Base-by-base conservation (phyloP, 2,329 filamentous ascomycete genomes). In the Elsinoe fawcettii region DNA sequence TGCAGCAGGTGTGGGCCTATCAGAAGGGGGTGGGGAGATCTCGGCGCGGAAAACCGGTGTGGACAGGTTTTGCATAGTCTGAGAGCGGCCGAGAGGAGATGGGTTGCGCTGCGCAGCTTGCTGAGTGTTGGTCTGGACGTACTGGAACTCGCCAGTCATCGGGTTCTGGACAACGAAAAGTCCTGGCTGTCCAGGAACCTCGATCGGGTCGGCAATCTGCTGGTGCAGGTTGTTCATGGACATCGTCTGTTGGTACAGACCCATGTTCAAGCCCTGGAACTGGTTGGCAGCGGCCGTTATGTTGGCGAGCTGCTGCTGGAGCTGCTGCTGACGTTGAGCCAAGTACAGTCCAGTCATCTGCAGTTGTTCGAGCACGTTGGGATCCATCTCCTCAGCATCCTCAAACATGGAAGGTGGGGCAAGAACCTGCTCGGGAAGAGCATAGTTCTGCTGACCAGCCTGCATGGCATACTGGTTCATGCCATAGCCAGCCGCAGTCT, bases 281-380 rank as follows among this genome's bases (percentile, higher is more conserved):
- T 63, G 66, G 73, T 90, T 87, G 60, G 89, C 87, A 36, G 88
- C 87, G 55, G 85, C 84, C 66, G 92, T 93, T 22, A 96, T 84
- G 63, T 77, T 88, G 64, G 90, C 82, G 63, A 97, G 80, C 74
- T 97, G 90, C 74, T 96, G 91, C 74, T 97, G 91, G 55, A 97
- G 83, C 62, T 88, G 87, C 75, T 96, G 90, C 74, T 97, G 92
- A 74, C 96, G 91, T 69, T 96, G 90, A 39, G 90, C 90, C 53
- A 99, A 80, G 68, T 95, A 95, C 69, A 93, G 76, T 71, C 96
- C 96, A 66, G 90, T 95, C 58, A 90, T 87, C 67, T 96, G 82
- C 62, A 97, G 79, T 73, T 96, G 90, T 55, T 90, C 88, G 64
- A 96, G 93, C 55, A 95, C 73, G 60, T 83, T 86, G 55, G 91